A percentile compares a stretch with the other conserved stretches of the same genome.
Evolutionary conservation across 2,329 filamentous ascomycete genomes (phyloP).

Genomic region (Falciphora oryzae): DNA sequence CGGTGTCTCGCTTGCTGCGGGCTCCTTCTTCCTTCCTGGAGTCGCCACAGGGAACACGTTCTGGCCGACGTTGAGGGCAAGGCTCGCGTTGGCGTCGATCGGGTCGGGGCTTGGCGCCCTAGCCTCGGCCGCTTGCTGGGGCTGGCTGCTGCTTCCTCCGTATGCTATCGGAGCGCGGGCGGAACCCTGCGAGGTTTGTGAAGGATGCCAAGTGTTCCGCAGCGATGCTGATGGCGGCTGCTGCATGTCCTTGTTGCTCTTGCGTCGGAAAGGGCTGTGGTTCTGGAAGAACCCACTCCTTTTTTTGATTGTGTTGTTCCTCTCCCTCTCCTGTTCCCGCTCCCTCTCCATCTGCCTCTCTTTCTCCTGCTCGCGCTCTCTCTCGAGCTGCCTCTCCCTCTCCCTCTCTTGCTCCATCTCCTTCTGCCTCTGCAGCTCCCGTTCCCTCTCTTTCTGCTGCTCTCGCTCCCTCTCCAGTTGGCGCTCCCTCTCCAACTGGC

Average conservation of each 20-base stretch:
- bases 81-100: conserved; percentile 84
- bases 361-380: conserved; percentile 34
- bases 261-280: conserved; percentile 85
- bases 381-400: conserved; percentile 53
- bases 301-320: conserved; percentile 60
- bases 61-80: conserved; percentile 89
- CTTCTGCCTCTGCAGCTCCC: conserved; percentile 54
- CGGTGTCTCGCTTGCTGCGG: conserved; percentile 33
- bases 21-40: conserved; percentile 52
- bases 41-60: conserved; percentile 93
- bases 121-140: conserved; percentile 28
- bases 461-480: neutral
- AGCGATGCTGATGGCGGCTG: conserved; percentile 27
- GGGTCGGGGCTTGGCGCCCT: conserved; percentile 67
- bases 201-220: conserved; percentile 56
- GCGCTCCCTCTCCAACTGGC: neutral
- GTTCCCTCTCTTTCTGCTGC: conserved; percentile 19
- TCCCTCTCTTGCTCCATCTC: conserved; percentile 28
- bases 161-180: conserved; percentile 16
- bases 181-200: conserved; percentile 19
- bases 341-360: conserved; percentile 48
- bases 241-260: conserved; percentile 71
- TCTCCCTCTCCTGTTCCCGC: conserved; percentile 48
- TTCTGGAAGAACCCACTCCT: conserved; percentile 89
- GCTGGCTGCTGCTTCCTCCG: conserved; percentile 17